A percentile compares a stretch with the other conserved stretches of the same genome.
Conservation (phyloP, 2,329 filamentous ascomycete genomes). For the Venturia nashicola region DNA sequence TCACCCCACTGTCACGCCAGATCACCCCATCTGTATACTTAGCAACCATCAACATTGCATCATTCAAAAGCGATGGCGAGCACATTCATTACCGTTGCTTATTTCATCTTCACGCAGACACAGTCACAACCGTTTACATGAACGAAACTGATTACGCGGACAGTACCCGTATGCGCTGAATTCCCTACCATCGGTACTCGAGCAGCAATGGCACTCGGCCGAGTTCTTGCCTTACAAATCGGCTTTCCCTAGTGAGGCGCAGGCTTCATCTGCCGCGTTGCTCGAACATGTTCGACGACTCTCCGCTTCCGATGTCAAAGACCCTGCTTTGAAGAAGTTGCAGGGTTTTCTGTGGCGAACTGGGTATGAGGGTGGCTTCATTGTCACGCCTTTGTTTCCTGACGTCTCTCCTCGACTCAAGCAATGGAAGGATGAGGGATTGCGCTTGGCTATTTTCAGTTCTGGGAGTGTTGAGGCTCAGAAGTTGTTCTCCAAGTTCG, state of each 20-base stretch:
- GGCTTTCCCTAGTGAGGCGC: slow-evolving; percentile 57
- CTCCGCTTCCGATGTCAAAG: slow-evolving; percentile 11
- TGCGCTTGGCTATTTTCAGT: slow-evolving; percentile 61
- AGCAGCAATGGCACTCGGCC: slow-evolving; percentile 53
- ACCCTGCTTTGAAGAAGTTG: slow-evolving; percentile 16
- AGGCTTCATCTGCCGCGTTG: slow-evolving; percentile 45
- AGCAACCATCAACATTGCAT: background rate
- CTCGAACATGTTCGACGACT: slow-evolving; percentile 14
- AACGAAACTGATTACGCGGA: slow-evolving; percentile 14
- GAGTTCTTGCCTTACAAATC: slow-evolving; percentile 49
- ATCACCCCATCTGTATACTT: background rate
- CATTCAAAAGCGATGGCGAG: background rate
- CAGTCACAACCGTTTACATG: background rate
- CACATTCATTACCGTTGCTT: background rate
- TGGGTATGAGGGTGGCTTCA: slow-evolving; percentile 57
- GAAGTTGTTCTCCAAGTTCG: slow-evolving; percentile 63
- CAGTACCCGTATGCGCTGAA: slow-evolving; percentile 69
- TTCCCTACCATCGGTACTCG: slow-evolving; percentile 51
- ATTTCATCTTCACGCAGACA: background rate
- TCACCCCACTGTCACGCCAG: slow-evolving; percentile 17
- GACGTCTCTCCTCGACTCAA: slow-evolving; percentile 57
- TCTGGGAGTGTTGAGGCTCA: slow-evolving; percentile 71
- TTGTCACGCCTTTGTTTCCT: slow-evolving; percentile 60
- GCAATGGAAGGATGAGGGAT: slow-evolving; percentile 45
- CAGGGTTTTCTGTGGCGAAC: slow-evolving; percentile 59